Base-by-base conservation (phyloP, 1,284 basidiomycete genomes). In the Ganoderma sinense region DNA sequence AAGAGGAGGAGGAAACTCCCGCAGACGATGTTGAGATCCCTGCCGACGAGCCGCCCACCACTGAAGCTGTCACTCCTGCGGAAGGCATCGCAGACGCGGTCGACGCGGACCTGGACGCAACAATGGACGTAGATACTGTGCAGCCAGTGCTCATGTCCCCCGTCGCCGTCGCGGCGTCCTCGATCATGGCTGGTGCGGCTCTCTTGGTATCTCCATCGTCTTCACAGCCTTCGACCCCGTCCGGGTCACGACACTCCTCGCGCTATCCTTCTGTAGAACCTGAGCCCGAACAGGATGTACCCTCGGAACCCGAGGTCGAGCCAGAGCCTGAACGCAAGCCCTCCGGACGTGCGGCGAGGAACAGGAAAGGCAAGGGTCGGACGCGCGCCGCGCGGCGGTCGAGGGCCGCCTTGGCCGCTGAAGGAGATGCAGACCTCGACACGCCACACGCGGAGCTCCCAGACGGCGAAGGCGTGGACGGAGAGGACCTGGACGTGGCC, bases 161-260 rank as follows among this genome's bases (percentile, higher is more conserved):
- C 39, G 81, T 84, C 60, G 80, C 80, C 39, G 80, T 81, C 11
- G 83, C 83, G 0, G 82, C 83, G 0, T 84, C 85, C 0, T 82
- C 83, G 16, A 87, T 88, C 66, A 87, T 87, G 84, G 86, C 84
- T 2, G 84, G 84, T n/a, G 81, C 84, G 3, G 76, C 79, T 26
- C 78, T 86, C 60, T 76, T 87, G 1, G 77, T 82, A 18, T 80
- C 82, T 2, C 80, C 77, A 1, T 75, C 76, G 0, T 78, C 82
- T 4, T 80, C 83, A 20, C 72, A 77, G 13, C 78, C 79, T 6
- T 76, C 76, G 3, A 81, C 83, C 1, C 71, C 73, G 8, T 82
- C 82, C 5, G 76, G 72, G 10, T 80, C 81, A 2, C 78, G 79
- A 16, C 78, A 84, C 26, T 82, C 82, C 0, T 88, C 86, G 33